These are phyloP conservation scores for Angomonas deanei DNA, from an alignment of 208 protist genomes.

Conservation along the genomic window DNA sequence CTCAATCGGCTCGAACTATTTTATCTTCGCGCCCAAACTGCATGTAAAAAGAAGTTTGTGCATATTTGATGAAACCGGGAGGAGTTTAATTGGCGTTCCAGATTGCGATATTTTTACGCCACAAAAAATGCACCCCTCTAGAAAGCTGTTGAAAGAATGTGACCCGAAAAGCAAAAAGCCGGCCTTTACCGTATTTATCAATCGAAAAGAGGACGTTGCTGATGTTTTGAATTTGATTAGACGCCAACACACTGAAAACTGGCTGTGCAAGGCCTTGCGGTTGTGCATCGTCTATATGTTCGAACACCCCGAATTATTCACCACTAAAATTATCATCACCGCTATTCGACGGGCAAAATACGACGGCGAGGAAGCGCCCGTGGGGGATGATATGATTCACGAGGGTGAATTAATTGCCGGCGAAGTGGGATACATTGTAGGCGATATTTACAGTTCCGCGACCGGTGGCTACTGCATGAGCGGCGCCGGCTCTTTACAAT, in stretches of 20 bases:
- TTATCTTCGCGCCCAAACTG: constrained; percentile 66
- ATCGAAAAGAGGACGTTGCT: constrained; percentile 52
- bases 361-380: not conserved
- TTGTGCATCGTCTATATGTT: constrained; percentile 67
- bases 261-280: constrained; percentile 71
- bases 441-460: constrained; percentile 80
- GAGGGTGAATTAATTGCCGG: constrained; percentile 70
- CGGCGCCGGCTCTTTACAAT: constrained; percentile 65
- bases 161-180: constrained; percentile 13
- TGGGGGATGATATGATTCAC: constrained; percentile 9
- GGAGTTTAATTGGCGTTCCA: constrained; percentile 19
- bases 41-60: constrained; percentile 47
- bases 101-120: constrained; percentile 21
- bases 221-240: constrained; percentile 57
- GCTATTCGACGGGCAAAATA: constrained; percentile 56
- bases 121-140: constrained; percentile 31
- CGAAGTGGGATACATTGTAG: constrained; percentile 77
- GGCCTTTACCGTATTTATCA: constrained; percentile 66
- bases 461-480: constrained; percentile 71
- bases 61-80: constrained; percentile 17
- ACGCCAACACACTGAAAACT: constrained; percentile 76
- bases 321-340: constrained; percentile 66
- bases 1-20: constrained; percentile 16
- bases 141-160: constrained; percentile 29
- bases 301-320: constrained; percentile 35